These are phyloP conservation scores for Populus deltoides DNA, from an alignment of 345 rosid genomes.

Conservation along the genomic window DNA sequence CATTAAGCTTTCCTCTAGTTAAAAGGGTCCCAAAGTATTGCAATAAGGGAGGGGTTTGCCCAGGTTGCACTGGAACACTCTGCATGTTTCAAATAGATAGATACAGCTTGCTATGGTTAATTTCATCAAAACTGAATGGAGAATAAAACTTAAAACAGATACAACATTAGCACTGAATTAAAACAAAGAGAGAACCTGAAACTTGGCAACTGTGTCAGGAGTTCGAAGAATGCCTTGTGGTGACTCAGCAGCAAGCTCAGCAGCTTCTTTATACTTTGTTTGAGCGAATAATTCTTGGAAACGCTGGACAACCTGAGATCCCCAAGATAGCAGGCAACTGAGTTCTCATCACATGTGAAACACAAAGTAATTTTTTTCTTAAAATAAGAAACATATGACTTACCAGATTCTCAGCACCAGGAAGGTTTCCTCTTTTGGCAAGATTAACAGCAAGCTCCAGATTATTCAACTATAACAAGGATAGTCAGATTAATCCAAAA, in stretches of 20 bases:
- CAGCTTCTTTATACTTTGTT: constrained; percentile 98
- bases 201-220: constrained; percentile 94
- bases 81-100: constrained; percentile 27
- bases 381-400: not conserved
- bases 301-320: constrained; percentile 87
- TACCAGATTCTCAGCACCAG: constrained; percentile 99
- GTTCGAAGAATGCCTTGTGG: constrained; percentile 97
- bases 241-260: constrained; percentile 99
- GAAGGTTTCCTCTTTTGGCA: constrained; percentile 99
- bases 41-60: constrained; percentile 94
- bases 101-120: constrained; percentile 4
- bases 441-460: constrained; percentile 98
- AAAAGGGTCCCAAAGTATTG: constrained; percentile 98
- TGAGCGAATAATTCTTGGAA: constrained; percentile 97
- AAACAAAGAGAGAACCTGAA: constrained; percentile 62
- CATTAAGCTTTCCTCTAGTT: constrained; percentile 91
- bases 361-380: not conserved
- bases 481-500: not conserved
- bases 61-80: constrained; percentile 99
- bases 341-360: not conserved
- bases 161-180: not conserved
- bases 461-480: constrained; percentile 68
- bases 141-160: not conserved
- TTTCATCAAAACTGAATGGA: not conserved
- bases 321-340: not conserved